Evolutionary conservation across 371 early-diverging fungal species (phyloP).

Genomic region (Mucor irregularis): DNA sequence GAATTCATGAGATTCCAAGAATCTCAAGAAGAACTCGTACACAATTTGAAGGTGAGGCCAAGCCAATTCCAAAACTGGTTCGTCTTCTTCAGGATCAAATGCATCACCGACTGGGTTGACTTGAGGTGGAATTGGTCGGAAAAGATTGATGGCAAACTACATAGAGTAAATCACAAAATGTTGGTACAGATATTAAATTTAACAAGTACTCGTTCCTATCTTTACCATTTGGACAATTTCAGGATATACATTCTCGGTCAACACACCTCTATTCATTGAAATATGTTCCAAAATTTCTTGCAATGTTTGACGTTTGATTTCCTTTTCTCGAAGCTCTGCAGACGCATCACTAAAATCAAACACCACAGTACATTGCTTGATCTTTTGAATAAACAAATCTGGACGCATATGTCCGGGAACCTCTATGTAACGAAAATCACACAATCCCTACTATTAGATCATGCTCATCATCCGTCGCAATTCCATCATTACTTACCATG

Average conservation of each 20-base stretch:
- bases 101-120: conserved; percentile 94
- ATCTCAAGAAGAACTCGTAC: conserved; percentile 93
- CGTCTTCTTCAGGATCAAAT: conserved; percentile 97
- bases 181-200: not conserved
- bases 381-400: conserved; percentile 82
- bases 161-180: not conserved
- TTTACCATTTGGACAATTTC: conserved; percentile 91
- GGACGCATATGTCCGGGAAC: conserved; percentile 72
- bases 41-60: conserved; percentile 97
- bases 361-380: conserved; percentile 84
- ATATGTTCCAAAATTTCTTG: conserved; percentile 91
- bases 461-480: not conserved
- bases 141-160: conserved; percentile 89
- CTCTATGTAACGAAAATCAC: conserved; percentile 44
- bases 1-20: conserved; percentile 93
- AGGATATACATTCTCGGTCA: conserved; percentile 86
- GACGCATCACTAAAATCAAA: conserved; percentile 92
- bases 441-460: not conserved
- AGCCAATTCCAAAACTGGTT: conserved; percentile 89
- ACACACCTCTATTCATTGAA: conserved; percentile 77
- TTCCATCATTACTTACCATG: conserved; percentile 56
- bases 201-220: too few relatives aligned
- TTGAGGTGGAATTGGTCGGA: conserved; percentile 92
- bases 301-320: conserved; percentile 88
- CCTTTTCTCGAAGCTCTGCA: conserved; percentile 86